Conservation (phyloP, 176 grass and related monocot genomes). For the Oropetium thomaeum region DNA sequence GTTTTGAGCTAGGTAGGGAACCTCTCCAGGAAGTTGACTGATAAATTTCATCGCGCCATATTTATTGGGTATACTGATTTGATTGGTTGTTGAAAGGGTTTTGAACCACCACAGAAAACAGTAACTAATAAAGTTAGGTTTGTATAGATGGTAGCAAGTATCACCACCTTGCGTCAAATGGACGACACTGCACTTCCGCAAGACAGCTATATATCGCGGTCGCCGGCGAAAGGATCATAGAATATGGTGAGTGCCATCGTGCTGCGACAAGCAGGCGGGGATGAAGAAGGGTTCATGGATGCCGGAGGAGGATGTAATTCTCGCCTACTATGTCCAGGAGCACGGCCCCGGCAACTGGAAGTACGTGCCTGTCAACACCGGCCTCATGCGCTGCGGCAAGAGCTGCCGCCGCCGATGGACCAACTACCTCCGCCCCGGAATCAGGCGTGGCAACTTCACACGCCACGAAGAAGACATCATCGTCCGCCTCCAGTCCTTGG, state of each 20-base stretch:
- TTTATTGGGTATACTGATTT: too few species aligned
- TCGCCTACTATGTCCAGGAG: conserved; percentile 84
- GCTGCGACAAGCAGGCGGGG: conserved; percentile 68
- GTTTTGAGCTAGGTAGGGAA: too few species aligned
- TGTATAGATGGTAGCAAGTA: too few species aligned
- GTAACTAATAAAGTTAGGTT: too few species aligned
- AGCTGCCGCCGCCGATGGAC: conserved; percentile 84
- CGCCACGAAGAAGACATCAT: conserved; percentile 75
- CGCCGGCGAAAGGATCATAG: too few species aligned
- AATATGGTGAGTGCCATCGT: conserved; percentile 69
- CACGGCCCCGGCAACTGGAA: conserved; percentile 80
- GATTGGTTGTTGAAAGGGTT: too few species aligned
- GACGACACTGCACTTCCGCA: too few species aligned
- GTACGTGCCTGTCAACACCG: conserved; percentile 72
- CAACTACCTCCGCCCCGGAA: conserved; percentile 81
- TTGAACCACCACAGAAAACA: too few species aligned
- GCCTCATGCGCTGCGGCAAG: conserved; percentile 83
- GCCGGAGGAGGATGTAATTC: conserved; percentile 83
- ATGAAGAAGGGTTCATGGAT: conserved; percentile 88
- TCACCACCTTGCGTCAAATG: too few species aligned
- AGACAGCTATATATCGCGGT: too few species aligned
- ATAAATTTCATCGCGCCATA: too few species aligned
- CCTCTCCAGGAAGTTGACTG: too few species aligned
- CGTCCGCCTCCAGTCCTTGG: conserved; percentile 77
- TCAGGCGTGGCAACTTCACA: conserved; percentile 70